Base-by-base conservation (phyloP, 176 grass and related monocot genomes). In the Aechmea fasciata region DNA sequence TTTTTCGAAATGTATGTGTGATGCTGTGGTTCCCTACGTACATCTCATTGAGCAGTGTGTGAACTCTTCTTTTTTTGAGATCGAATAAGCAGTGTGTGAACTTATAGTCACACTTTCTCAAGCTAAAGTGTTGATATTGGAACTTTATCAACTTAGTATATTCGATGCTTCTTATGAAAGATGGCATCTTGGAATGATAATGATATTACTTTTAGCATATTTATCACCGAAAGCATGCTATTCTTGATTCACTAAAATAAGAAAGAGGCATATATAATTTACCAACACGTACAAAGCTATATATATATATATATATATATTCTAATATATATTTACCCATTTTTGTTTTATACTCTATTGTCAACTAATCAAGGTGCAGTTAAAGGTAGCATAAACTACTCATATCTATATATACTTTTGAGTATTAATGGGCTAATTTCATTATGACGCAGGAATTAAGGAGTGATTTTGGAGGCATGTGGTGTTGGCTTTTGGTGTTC, bases 361-460 rank as follows among this genome's bases (percentile, higher is more conserved):
- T 15, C 15, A 33, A 28, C 65, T 17, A 25, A 52, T 71, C 51
- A 33, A 12, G 24, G 3, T 65, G 24, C 71, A 53, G 49, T 71
- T 12, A 78, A 47, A 23, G 17, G 9, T 48, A 66, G 29, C 9
- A 24, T 68, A 61, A 52, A n/a, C 24, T 33, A n/a, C 24, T 33
- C 24, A 19, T 65, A 13, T 55, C 3, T 25, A 53, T 41, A 7
- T 25, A 53, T 41, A 41, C 4, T 41, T 41, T 41, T 41, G 4
- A 41, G 33, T 41, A 7, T 41, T 41, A 41, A 6, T 41, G 33
- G 33, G 33, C 33, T 41, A 3, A 41, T 41, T 41, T 41, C 1
- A 41, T 59, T 73, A 11, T 83, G 64, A 11, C 13, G 28, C 84
- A 99, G 95, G 90, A 83, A 72, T 71, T 70, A 3, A 69, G 73